These are phyloP conservation scores for Ceratocystis lukuohia DNA, from an alignment of 2,329 filamentous ascomycete genomes.

Conservation along the genomic window DNA sequence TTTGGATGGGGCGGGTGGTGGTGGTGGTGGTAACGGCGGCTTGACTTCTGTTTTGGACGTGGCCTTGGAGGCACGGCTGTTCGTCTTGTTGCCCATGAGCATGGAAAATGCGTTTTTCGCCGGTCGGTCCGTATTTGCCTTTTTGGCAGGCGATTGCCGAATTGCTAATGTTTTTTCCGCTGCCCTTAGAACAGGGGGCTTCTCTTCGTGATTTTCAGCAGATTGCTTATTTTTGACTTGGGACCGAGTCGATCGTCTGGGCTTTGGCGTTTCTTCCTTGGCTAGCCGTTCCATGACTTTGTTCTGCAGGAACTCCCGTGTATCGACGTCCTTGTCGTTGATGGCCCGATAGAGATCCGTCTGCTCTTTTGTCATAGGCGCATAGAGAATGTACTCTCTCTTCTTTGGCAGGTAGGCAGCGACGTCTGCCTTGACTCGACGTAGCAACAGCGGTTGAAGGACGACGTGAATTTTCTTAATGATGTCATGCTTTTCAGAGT, in stretches of 20 bases:
- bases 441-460: conserved; percentile 75
- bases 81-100: conserved; percentile 34
- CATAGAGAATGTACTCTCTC: conserved; percentile 88
- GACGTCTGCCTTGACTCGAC: conserved; percentile 85
- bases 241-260: background rate
- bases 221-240: conserved; percentile 5
- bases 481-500: conserved; percentile 46
- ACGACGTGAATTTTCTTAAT: conserved; percentile 77
- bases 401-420: conserved; percentile 88
- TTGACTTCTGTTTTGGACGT: background rate
- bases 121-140: conserved; percentile 18
- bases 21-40: background rate
- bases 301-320: conserved; percentile 66
- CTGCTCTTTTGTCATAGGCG: conserved; percentile 80
- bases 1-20: conserved; percentile 1
- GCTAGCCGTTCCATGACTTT: conserved; percentile 54
- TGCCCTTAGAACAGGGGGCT: background rate
- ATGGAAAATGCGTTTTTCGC: conserved; percentile 37
- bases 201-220: background rate
- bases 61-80: background rate
- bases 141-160: conserved; percentile 1
- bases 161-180: conserved; percentile 9
- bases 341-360: conserved; percentile 70
- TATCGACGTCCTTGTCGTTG: conserved; percentile 43
- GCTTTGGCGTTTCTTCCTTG: conserved; percentile 24